Base-by-base conservation (phyloP, 148 eudicot species). In the Talinum fruticosum region DNA sequence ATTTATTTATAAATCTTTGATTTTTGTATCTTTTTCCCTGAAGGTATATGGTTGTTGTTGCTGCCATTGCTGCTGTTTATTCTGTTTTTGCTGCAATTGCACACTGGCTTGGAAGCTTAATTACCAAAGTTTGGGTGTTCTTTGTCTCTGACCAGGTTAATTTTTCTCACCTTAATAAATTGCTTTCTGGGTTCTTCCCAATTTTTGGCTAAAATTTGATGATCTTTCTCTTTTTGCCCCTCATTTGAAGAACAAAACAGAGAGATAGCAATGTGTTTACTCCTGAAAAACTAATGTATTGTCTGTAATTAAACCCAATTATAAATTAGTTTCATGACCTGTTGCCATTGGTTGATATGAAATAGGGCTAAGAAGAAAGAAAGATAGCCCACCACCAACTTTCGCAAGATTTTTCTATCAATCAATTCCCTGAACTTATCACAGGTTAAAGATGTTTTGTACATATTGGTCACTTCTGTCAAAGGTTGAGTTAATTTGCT, bases 111-210 rank as follows among this genome's bases (percentile, higher is more conserved):
- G 85, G 79, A 72, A 83, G 74, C 82, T 78, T 90, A 19, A 83
- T 83, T 0, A 82, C 47, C 67, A 89, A 82, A 83, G 79, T 82
- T 69, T 90, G 93, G 93, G 36, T 90, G 53, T 90, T 85, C 88
- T 95, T 92, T 82, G 82, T 93, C 62, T 88, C 89, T 74, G 99
- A 95, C 74, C 99, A 95, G 99, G 99, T 92, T 75, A 30, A 1
- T 51, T 34, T 45, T 78, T 1, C 37, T 70, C 41, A 24, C 21
- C 47, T 45, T n/a, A 12, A 38, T 68, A 44, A 10, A 36, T 59
- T 66, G 18, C 10, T 34, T 71, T 47, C 75, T 21, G 67, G 13
- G 51, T 37, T 47, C 38, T 19, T 19, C 18, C 18, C 5, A 30
- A 5, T 29, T 30, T 71, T 29, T 4, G 47, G 10, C 51, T 13